These are phyloP conservation scores for Lactifluus volemus DNA, from an alignment of 768 basidiomycete genomes.

Conservation along the genomic window DNA sequence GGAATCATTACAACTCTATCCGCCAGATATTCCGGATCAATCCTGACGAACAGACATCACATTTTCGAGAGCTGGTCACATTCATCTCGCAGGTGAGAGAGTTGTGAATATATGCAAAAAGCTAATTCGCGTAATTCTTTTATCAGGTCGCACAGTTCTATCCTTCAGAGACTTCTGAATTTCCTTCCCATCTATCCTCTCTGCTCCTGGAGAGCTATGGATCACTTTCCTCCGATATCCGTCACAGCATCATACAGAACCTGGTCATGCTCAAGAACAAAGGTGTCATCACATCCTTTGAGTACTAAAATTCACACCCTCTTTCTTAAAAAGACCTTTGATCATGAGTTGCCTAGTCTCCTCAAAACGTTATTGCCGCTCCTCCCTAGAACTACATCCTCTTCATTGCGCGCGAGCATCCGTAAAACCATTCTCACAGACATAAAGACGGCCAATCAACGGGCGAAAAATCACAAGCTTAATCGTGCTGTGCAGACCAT, in stretches of 20 bases:
- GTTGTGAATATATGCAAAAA: background rate
- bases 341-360: slow-evolving; percentile 43
- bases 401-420: slow-evolving; percentile 74
- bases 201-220: slow-evolving; percentile 76
- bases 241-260: slow-evolving; percentile 81
- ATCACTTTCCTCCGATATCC: slow-evolving; percentile 66
- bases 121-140: background rate
- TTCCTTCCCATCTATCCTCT: slow-evolving; percentile 70
- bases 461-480: slow-evolving; percentile 88
- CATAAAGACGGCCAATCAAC: slow-evolving; percentile 82
- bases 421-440: slow-evolving; percentile 91
- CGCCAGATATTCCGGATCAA: slow-evolving; percentile 76
- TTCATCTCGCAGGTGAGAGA: slow-evolving; percentile 76
- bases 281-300: slow-evolving; percentile 83
- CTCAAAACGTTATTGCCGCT: slow-evolving; percentile 90
- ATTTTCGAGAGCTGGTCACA: slow-evolving; percentile 79
- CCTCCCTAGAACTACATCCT: slow-evolving; percentile 86
- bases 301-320: slow-evolving; percentile 43
- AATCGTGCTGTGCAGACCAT: slow-evolving; percentile 94
- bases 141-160: slow-evolving; percentile 83
- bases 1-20: slow-evolving; percentile 87
- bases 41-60: slow-evolving; percentile 76
- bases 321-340: background rate
- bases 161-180: slow-evolving; percentile 80
- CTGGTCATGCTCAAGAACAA: slow-evolving; percentile 92